Evolutionary conservation across 352 stramenopile species (phyloP), one percentile per base, ranked within the genome.

Genomic region (Phytophthora sansomeana): DNA sequence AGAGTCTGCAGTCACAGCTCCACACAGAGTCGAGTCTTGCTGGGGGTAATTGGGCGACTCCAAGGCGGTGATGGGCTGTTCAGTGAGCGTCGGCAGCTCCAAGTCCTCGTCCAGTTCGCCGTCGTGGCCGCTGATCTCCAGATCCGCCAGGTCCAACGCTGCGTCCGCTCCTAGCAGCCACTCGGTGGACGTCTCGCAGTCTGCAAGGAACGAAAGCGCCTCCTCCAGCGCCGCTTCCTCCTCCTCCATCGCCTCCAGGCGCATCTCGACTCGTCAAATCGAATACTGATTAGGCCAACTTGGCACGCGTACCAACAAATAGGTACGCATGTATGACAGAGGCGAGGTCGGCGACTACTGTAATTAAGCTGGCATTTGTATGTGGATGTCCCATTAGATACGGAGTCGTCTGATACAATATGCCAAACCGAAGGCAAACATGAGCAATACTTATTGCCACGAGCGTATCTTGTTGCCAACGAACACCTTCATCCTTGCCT

Each of bases 171-270:
- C 66, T 13, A 79, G 38, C 21, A 77, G 51, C 72, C 72, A 78
- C 35, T 69, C 66, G 13, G 56, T 63, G 9, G 68, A 78, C n/a
- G 51, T 29, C 54, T 86, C 75, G 52, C 65, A 83, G 33, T 83
- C 63, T 21, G 50, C 62, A 26, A 82, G 67, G 52, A 80, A 83
- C 19, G 75, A 77, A 11, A 76, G 49, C 48, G 77, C 75, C 44
- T 75, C 74, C 66, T 80, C 55, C 46, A 86, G 63, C 61, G 63
- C 33, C 62, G 62, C 38, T 33, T 69, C 54, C 33, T 66, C 63
- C 6, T 65, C 16, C 9, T 67, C 60, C 28, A 61, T 53, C 30
- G 63, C 60, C 6, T 24, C 63, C 10, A 63, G 55, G 13, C 26
- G 46, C 43, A 63, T 63, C 42, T 14, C 38, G 9, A 4, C 8